Conservation (phyloP, 2,329 filamentous ascomycete species). For the Beauveria caledonica region DNA sequence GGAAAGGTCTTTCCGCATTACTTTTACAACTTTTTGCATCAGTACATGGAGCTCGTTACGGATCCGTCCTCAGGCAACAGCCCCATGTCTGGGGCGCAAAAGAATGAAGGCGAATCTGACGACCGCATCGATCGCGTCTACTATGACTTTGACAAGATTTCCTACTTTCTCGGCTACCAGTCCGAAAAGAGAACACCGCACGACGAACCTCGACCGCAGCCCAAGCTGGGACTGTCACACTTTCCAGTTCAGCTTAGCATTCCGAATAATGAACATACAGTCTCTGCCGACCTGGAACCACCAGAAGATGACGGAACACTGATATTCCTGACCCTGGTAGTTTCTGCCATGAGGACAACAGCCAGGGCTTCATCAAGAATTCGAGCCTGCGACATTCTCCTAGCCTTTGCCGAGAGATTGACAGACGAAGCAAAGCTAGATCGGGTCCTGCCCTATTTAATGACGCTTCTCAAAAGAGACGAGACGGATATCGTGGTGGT, state of each 20-base stretch:
- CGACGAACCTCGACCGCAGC: slow-evolving; percentile 19
- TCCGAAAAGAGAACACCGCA: slow-evolving; percentile 33
- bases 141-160: slow-evolving; percentile 95
- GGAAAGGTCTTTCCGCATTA: slow-evolving; percentile 90
- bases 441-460: slow-evolving; percentile 81
- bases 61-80: slow-evolving; percentile 76
- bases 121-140: slow-evolving; percentile 91
- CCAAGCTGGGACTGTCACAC: slow-evolving; percentile 47
- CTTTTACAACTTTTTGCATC: slow-evolving; percentile 95
- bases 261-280: slow-evolving; percentile 70
- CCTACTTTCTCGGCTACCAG: slow-evolving; percentile 79
- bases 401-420: slow-evolving; percentile 83
- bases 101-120: slow-evolving; percentile 78
- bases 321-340: slow-evolving; percentile 83
- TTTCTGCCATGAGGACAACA: slow-evolving; percentile 81
- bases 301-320: slow-evolving; percentile 80
- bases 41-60: slow-evolving; percentile 94
- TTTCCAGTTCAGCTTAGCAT: slow-evolving; percentile 82
- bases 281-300: slow-evolving; percentile 51
- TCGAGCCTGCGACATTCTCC: slow-evolving; percentile 79
- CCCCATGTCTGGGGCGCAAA: slow-evolving; percentile 55
- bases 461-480: slow-evolving; percentile 68
- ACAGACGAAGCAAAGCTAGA: slow-evolving; percentile 96
- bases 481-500: slow-evolving; percentile 77
- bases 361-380: slow-evolving; percentile 80